Evolutionary conservation across 129 eudicot genomes (phyloP).

Genomic region (Glebionis coronaria): DNA sequence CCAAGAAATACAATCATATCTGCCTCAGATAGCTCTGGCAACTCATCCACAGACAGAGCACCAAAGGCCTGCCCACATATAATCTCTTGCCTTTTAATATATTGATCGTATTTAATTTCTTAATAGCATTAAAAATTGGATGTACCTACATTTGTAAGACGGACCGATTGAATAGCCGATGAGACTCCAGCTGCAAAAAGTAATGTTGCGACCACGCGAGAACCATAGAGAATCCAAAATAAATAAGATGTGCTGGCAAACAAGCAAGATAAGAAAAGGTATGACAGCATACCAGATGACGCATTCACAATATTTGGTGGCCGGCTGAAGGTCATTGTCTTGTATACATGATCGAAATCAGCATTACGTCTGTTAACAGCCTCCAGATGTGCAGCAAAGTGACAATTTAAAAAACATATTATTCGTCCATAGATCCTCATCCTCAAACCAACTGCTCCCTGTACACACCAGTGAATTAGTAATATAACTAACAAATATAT

Average conservation of each 20-base stretch:
- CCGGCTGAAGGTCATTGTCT: constrained; percentile 73
- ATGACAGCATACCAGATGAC: constrained; percentile 63
- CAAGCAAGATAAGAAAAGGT: constrained; percentile 54
- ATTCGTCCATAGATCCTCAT: constrained; percentile 78
- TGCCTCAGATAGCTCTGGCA: constrained; percentile 89
- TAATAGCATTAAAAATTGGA: neutral
- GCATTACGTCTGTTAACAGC: constrained; percentile 89
- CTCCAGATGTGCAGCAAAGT: constrained; percentile 94
- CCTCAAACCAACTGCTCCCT: constrained; percentile 99
- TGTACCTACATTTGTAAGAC: constrained; percentile 71
- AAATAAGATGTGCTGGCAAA: constrained; percentile 56
- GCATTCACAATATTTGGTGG: constrained; percentile 54
- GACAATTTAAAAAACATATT: constrained; percentile 93
- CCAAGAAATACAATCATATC: constrained; percentile 95
- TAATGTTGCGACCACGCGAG: constrained; percentile 48
- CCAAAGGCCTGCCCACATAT: constrained; percentile 46
- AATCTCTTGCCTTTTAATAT: neutral
- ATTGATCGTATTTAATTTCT: neutral
- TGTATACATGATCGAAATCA: constrained; percentile 97
- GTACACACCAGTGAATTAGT: constrained; percentile 25
- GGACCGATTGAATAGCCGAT: constrained; percentile 60
- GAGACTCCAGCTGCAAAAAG: constrained; percentile 74
- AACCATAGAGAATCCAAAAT: constrained; percentile 45
- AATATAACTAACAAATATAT: neutral
- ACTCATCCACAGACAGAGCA: constrained; percentile 41